Percentiles rank a stretch among this genome's conserved stretches.
These are phyloP conservation scores for Ceratobasidium sp. DNA, from an alignment of 1,284 basidiomycete genomes.

Conservation along the genomic window DNA sequence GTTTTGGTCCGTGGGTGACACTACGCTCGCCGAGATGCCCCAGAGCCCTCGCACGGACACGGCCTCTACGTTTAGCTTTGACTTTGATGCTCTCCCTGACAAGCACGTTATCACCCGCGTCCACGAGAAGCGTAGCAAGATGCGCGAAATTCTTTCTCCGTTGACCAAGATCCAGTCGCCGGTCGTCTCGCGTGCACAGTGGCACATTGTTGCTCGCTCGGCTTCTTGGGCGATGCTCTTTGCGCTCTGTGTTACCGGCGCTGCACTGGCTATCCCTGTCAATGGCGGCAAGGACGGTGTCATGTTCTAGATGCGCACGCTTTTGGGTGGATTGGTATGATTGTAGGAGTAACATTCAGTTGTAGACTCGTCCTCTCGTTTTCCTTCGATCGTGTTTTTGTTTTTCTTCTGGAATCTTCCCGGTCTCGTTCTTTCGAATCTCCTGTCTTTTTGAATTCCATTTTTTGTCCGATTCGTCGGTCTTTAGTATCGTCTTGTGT, in stretches of 20 bases:
- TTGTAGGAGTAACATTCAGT: slow-evolving; percentile 1
- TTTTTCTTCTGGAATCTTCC: neutral
- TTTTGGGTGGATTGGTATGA: neutral
- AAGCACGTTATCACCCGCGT: slow-evolving; percentile 7
- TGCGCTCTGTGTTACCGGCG: slow-evolving; percentile 8
- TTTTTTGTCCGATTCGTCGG: neutral
- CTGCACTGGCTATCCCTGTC: slow-evolving; percentile 14
- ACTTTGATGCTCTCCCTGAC: slow-evolving; percentile 31
- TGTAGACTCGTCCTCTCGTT: slow-evolving; percentile 15
- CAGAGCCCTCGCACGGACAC: slow-evolving; percentile 24
- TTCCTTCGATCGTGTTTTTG: neutral
- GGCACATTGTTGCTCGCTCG: slow-evolving; percentile 68
- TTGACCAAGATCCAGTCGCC: slow-evolving; percentile 72
- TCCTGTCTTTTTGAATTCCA: slow-evolving; percentile 1
- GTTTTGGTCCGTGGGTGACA: slow-evolving; percentile 17
- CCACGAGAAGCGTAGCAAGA: slow-evolving; percentile 30
- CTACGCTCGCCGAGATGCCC: slow-evolving; percentile 1
- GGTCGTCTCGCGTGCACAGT: slow-evolving; percentile 73
- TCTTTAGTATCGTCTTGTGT: neutral
- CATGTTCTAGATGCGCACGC: slow-evolving; percentile 15
- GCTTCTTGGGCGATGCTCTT: slow-evolving; percentile 42
- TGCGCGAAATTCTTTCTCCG: slow-evolving; percentile 59
- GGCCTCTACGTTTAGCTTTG: slow-evolving; percentile 29
- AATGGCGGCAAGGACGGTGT: slow-evolving; percentile 27
- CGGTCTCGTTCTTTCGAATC: slow-evolving; percentile 11